phyloP scores from a whole-genome alignment of 768 basidiomycete species.

The Mycena olivaceomarginata region DNA sequence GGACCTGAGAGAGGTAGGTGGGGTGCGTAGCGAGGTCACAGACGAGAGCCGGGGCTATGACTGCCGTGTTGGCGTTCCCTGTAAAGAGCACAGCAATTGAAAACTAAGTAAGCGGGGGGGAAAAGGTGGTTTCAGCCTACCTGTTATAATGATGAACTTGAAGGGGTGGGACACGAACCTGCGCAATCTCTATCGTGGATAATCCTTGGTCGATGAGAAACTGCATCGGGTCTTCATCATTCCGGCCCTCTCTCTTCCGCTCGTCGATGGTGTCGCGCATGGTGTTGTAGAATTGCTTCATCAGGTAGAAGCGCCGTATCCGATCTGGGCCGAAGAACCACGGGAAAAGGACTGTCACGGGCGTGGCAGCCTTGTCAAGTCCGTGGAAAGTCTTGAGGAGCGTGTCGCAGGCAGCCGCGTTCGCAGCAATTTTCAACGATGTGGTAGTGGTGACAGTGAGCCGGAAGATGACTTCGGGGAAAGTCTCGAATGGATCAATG shows the following conservation, averaged over 20 bases:
- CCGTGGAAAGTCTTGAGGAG: conserved; percentile 16
- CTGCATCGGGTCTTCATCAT: conserved; percentile 24
- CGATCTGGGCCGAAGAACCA: conserved; percentile 27
- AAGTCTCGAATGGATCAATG: conserved; percentile 15
- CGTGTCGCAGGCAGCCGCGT: background rate
- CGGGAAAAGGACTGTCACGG: conserved; percentile 23
- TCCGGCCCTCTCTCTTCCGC: conserved; percentile 9
- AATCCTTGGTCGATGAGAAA: conserved; percentile 19
- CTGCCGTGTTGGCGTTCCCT: conserved; percentile 25
- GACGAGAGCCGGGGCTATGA: conserved; percentile 35
- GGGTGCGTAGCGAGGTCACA: conserved; percentile 46
- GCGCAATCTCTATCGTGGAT: conserved; percentile 21
- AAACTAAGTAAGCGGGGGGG: background rate
- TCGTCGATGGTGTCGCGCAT: conserved; percentile 8
- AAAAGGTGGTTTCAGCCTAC: background rate
- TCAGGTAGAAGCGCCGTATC: conserved; percentile 28
- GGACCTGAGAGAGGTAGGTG: conserved; percentile 43
- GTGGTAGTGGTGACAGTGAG: conserved; percentile 11
- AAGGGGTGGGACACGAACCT: background rate
- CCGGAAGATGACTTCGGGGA: conserved; percentile 8
- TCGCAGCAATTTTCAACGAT: conserved; percentile 11
- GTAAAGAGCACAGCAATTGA: conserved; percentile 20
- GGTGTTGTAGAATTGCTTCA: conserved; percentile 21
- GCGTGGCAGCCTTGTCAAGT: conserved; percentile 14
- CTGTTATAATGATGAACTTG: too few species aligned